Conservation (phyloP, 306 rosid genomes). For the Cicer bijugum region DNA sequence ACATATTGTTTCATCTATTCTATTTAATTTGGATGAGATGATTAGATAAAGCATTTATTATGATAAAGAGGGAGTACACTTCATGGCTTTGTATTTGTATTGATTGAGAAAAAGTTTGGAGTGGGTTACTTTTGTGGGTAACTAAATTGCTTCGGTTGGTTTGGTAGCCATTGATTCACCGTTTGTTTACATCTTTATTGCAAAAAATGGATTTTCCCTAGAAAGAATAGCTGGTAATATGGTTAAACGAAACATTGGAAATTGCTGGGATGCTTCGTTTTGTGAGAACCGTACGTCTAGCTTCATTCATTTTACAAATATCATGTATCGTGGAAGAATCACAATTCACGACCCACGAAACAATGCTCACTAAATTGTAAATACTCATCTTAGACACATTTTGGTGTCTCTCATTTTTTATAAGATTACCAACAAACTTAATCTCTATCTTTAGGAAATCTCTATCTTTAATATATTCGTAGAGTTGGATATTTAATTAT, state of each 20-base stretch:
- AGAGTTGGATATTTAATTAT: no score
- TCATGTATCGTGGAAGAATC: background rate
- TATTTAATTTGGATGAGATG: no score
- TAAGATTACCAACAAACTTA: no score
- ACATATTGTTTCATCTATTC: no score
- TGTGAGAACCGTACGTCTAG: constrained; percentile 20
- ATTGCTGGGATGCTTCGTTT: constrained; percentile 53
- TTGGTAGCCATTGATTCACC: constrained; percentile 21
- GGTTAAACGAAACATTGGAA: constrained; percentile 48
- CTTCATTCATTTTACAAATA: background rate
- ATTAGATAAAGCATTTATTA: no score
- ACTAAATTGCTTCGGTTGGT: constrained; percentile 17
- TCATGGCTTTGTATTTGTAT: background rate
- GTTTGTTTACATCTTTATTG: constrained; percentile 40
- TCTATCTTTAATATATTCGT: no score
- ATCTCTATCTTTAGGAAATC: no score
- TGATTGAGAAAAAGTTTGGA: background rate
- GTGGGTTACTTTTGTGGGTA: background rate
- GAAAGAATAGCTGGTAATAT: background rate
- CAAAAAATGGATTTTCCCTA: constrained; percentile 27
- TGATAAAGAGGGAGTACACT: no score
- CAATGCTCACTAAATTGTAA: background rate
- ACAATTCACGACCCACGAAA: background rate
- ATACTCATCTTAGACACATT: no score
- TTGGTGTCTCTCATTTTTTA: no score